Conservation (phyloP, 1,284 basidiomycete genomes). For the Psilocybe mexicana region DNA sequence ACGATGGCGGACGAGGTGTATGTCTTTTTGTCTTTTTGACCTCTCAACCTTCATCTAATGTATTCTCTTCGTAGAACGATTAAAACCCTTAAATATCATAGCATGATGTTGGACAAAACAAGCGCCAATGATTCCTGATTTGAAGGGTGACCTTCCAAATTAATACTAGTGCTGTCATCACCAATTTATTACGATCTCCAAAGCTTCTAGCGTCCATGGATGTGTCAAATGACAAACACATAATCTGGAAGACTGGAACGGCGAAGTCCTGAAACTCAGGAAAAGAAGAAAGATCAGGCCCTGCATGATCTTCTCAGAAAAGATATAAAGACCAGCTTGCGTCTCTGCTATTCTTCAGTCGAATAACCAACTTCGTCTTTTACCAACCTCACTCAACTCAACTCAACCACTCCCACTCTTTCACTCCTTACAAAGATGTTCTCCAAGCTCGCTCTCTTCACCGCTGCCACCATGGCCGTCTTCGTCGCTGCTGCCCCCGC, state of each 20-base stretch:
- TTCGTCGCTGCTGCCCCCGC: conserved; percentile 22
- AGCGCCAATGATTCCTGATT: conserved; percentile 6
- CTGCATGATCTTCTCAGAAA: not conserved
- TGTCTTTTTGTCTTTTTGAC: not conserved
- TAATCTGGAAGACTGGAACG: not conserved
- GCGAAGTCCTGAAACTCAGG: not conserved
- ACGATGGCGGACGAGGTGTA: not conserved
- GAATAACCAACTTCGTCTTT: conserved; percentile 14
- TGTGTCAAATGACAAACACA: not conserved
- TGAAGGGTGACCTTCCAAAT: not conserved
- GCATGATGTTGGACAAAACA: not conserved
- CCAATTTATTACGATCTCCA: not conserved
- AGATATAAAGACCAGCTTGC: conserved; percentile 7
- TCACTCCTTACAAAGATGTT: conserved; percentile 16
- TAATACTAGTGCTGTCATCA: not conserved
- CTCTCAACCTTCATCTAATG: not conserved
- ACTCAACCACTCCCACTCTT: conserved; percentile 8
- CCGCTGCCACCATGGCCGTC: conserved; percentile 19
- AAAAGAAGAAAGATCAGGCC: not conserved
- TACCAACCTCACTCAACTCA: not conserved
- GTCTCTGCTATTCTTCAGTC: conserved; percentile 3
- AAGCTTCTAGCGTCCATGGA: conserved; percentile 11
- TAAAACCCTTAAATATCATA: not conserved
- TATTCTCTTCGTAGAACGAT: no score
- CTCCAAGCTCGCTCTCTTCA: conserved; percentile 19